Evolutionary conservation across 345 rosid species (phyloP).

Genomic region (Aquilaria yunnanensis): DNA sequence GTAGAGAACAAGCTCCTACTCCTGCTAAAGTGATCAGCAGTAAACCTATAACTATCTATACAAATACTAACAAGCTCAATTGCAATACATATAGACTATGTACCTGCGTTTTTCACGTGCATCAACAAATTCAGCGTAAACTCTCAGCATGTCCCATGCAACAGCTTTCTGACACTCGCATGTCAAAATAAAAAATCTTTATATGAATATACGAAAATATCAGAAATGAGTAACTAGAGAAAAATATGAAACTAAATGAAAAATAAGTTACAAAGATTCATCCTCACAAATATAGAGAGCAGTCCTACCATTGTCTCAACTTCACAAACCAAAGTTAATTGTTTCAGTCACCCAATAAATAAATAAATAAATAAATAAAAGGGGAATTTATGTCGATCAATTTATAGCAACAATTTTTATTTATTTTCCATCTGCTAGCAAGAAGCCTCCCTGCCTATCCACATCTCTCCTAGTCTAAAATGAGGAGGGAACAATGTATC

Average conservation of each 20-base stretch:
- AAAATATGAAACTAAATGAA: not conserved
- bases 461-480: not conserved
- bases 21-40: not conserved
- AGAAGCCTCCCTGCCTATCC: not conserved
- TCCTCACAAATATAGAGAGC: not conserved
- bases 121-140: slow-evolving; percentile 75
- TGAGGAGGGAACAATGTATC: no score
- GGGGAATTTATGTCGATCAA: no score
- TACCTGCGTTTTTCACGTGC: slow-evolving; percentile 84
- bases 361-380: not conserved
- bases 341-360: slow-evolving; percentile 1
- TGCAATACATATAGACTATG: not conserved
- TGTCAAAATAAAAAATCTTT: not conserved
- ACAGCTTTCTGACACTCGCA: slow-evolving; percentile 54
- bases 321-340: not conserved
- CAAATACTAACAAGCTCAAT: no score
- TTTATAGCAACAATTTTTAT: no score
- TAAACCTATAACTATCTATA: no score
- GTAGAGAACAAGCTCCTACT: not conserved
- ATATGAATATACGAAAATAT: not conserved
- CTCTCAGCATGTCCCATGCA: slow-evolving; percentile 97
- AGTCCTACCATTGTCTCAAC: not conserved
- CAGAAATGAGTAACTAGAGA: not conserved
- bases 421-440: not conserved
- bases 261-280: not conserved